Evolutionary conservation across 169 alveolate species (phyloP).

Genomic region (Perkinsus marinus): DNA sequence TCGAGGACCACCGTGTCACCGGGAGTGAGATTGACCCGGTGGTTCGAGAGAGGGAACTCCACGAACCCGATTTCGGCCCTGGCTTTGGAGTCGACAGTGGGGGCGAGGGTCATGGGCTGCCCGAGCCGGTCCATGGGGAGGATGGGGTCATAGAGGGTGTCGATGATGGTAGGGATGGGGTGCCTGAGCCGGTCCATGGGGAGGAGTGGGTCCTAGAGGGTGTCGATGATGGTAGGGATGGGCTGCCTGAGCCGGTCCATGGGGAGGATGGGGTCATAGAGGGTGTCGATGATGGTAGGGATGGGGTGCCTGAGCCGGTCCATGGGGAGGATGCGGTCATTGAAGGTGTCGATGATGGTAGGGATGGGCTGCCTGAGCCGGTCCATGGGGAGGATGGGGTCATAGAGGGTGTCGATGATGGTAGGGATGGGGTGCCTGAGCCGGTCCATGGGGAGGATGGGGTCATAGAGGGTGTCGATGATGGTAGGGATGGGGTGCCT

Average conservation of each 20-base stretch:
- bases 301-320: no score
- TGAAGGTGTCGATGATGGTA: background rate
- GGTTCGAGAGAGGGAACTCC: background rate
- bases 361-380: background rate
- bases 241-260: background rate
- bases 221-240: background rate
- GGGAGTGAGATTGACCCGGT: background rate
- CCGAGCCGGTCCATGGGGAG: background rate
- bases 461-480: no score
- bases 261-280: no score
- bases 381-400: no score
- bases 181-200: no score
- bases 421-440: no score
- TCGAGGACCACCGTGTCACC: background rate
- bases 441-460: no score
- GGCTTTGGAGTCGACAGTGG: background rate
- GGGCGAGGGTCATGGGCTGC: background rate
- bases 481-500: no score
- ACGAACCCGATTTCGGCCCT: background rate
- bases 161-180: background rate
- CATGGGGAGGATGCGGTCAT: no score
- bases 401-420: no score
- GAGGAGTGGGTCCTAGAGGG: background rate
- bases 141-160: background rate
- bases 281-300: no score